A percentile compares a stretch with the other conserved stretches of the same genome.
These are phyloP conservation scores for Kwoniella shivajii DNA, from an alignment of 1,284 basidiomycete genomes.

Conservation along the genomic window DNA sequence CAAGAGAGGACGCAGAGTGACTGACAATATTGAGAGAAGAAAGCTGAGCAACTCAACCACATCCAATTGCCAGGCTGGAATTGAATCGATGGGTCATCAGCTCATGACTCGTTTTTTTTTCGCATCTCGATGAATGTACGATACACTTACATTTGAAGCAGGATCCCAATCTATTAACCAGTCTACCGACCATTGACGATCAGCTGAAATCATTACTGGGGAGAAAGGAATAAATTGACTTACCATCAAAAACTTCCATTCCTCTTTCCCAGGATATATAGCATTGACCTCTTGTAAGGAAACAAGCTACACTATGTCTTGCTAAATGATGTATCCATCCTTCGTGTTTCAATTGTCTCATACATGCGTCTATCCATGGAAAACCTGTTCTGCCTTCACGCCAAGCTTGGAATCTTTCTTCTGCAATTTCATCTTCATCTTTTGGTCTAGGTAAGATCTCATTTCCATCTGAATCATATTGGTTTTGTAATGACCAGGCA, in stretches of 20 bases:
- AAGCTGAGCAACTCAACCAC: constrained; percentile 59
- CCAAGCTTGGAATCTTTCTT: constrained; percentile 55
- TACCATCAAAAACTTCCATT: constrained; percentile 59
- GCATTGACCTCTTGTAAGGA: constrained; percentile 60
- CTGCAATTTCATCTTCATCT: constrained; percentile 48
- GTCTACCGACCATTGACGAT: constrained; percentile 22
- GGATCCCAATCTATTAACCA: constrained; percentile 57
- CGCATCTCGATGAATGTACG: not conserved
- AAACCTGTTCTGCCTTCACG: constrained; percentile 58
- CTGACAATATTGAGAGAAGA: constrained; percentile 53
- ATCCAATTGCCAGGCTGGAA: constrained; percentile 57
- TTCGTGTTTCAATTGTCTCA: constrained; percentile 57
- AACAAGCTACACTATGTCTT: constrained; percentile 61
- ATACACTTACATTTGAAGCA: constrained; percentile 47
- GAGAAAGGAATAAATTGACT: constrained; percentile 19
- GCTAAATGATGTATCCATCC: constrained; percentile 61
- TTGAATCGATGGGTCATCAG: no score
- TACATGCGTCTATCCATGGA: constrained; percentile 58
- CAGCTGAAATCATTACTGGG: not conserved
- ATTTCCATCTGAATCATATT: constrained; percentile 52
- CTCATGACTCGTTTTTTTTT: no score
- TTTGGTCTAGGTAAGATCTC: constrained; percentile 52
- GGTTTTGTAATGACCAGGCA: constrained; percentile 56
- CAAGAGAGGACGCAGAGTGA: not conserved
- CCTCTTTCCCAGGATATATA: constrained; percentile 63